Evolutionary conservation across 441 rosid genomes (phyloP).

Genomic region (Jatropha podagrica): DNA sequence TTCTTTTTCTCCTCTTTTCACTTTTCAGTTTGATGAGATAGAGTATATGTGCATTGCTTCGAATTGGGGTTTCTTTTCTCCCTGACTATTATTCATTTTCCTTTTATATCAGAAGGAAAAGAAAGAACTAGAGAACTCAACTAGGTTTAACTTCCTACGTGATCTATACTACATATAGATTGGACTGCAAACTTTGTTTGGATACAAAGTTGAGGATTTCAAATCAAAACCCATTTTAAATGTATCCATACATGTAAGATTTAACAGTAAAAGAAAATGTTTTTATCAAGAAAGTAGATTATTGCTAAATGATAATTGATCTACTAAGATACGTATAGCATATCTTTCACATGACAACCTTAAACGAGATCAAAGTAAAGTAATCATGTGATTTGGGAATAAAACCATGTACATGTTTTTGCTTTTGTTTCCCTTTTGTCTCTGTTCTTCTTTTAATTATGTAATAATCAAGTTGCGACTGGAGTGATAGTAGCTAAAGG

Average conservation of each 20-base stretch:
- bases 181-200: too few relatives aligned
- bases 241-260: background rate
- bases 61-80: constrained; percentile 41
- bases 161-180: too few relatives aligned
- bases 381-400: constrained; percentile 25
- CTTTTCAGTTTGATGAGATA: constrained; percentile 32
- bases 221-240: too few relatives aligned
- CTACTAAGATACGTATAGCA: background rate
- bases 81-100: background rate
- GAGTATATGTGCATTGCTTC: constrained; percentile 76
- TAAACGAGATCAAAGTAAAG: background rate
- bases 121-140: background rate
- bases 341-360: background rate
- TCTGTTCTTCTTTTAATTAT: background rate
- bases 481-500: background rate
- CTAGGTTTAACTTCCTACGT: background rate
- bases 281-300: background rate
- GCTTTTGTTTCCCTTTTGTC: background rate
- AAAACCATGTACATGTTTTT: background rate
- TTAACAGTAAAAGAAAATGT: background rate
- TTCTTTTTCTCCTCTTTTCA: constrained; percentile 24
- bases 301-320: background rate
- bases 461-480: background rate
- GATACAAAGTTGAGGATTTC: too few relatives aligned
- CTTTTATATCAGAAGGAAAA: background rate